These are phyloP conservation scores for Melanopsichium pennsylvanicum DNA, from an alignment of 1,284 basidiomycete genomes.

Conservation along the genomic window DNA sequence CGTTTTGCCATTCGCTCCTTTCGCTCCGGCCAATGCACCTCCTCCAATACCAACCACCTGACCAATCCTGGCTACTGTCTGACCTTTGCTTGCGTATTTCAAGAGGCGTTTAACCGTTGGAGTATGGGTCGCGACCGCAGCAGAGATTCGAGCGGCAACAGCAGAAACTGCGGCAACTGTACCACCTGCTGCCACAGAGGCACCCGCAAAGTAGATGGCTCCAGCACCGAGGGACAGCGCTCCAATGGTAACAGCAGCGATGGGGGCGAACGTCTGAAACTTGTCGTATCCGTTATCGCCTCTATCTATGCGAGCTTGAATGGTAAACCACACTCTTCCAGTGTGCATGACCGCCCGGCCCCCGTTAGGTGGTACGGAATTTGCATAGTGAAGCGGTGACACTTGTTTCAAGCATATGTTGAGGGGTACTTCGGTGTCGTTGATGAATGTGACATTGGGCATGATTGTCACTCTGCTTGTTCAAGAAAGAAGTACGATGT, in stretches of 20 bases:
- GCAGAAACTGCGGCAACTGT: constrained; percentile 42
- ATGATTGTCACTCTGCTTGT: no score
- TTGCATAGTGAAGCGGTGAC: constrained; percentile 56
- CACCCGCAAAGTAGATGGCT: constrained; percentile 54
- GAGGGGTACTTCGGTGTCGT: constrained; percentile 55
- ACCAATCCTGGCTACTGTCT: constrained; percentile 50
- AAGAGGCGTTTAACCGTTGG: constrained; percentile 49
- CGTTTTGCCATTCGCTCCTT: constrained; percentile 26
- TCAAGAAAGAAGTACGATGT: no score
- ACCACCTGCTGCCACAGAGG: constrained; percentile 44
- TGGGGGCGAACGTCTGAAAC: constrained; percentile 52
- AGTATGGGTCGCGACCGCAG: constrained; percentile 40
- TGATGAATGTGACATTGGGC: constrained; percentile 54
- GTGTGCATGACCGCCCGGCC: constrained; percentile 38
- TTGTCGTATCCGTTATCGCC: constrained; percentile 52
- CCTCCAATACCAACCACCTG: constrained; percentile 57
- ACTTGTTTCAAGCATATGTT: constrained; percentile 56
- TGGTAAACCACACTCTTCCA: constrained; percentile 57
- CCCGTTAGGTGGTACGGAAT: constrained; percentile 45
- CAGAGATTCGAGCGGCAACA: constrained; percentile 38
- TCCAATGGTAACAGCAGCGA: constrained; percentile 48
- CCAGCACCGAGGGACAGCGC: constrained; percentile 49
- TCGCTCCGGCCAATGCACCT: constrained; percentile 36
- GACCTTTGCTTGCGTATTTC: constrained; percentile 50
- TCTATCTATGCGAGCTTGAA: constrained; percentile 51